phyloP scores from a whole-genome alignment of 768 basidiomycete species.

The Boletellus ananas region DNA sequence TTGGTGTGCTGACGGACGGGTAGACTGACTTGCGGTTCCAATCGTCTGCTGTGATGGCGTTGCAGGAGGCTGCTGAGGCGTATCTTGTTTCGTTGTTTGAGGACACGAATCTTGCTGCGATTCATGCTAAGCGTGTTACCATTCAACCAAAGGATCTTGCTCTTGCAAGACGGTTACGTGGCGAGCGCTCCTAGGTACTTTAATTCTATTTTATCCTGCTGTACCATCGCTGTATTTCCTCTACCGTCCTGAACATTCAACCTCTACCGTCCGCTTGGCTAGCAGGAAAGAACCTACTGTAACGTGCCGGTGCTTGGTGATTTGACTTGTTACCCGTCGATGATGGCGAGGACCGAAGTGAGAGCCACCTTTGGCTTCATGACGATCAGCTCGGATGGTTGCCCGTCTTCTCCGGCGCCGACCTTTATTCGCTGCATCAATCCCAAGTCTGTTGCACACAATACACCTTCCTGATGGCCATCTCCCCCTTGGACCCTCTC shows the following conservation, averaged over 20 bases:
- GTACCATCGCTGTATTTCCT: conserved; percentile 15
- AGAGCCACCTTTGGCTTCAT: conserved; percentile 35
- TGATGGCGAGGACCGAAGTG: conserved; percentile 24
- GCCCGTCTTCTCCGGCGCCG: background rate
- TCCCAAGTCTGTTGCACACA: conserved; percentile 35
- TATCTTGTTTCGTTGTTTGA: conserved; percentile 5
- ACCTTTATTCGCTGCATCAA: conserved; percentile 22
- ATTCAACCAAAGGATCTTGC: conserved; percentile 39
- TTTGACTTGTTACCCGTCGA: conserved; percentile 6
- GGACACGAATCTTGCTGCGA: conserved; percentile 6
- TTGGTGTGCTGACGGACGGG: too few relatives aligned
- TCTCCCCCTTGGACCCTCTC: background rate
- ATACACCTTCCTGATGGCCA: conserved; percentile 11
- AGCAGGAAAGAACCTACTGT: too few relatives aligned
- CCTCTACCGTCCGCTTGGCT: background rate
- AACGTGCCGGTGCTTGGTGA: background rate
- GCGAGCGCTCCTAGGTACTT: conserved; percentile 59
- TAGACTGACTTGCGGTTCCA: conserved; percentile 5
- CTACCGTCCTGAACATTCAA: background rate
- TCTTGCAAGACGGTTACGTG: conserved; percentile 71
- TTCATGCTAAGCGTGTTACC: conserved; percentile 1
- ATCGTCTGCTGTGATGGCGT: conserved; percentile 4
- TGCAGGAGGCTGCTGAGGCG: conserved; percentile 4
- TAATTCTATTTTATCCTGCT: conserved; percentile 2
- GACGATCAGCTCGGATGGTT: conserved; percentile 4